Conservation (phyloP, 2,329 filamentous ascomycete genomes). For the Fusarium sp. region DNA sequence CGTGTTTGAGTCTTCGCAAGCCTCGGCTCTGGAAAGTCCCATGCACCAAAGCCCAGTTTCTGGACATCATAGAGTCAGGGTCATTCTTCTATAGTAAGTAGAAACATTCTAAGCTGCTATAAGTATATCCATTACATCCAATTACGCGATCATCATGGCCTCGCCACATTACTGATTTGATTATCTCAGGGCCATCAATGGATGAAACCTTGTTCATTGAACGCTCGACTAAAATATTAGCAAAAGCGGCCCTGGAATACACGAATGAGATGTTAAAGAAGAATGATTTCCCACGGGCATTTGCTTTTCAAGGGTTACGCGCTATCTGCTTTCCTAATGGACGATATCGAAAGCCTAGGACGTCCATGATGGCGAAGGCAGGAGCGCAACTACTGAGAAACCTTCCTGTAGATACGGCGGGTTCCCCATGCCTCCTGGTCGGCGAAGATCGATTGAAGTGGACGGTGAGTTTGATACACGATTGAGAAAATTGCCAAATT, state of each 20-base stretch:
- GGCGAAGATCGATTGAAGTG: background rate
- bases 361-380: background rate
- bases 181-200: background rate
- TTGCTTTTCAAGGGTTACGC: background rate
- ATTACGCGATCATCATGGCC: background rate
- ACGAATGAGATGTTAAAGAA: background rate
- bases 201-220: background rate
- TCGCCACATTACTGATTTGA: background rate
- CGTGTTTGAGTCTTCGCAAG: background rate
- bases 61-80: background rate
- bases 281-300: background rate
- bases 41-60: background rate
- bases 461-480: accelerated
- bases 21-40: background rate
- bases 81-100: background rate
- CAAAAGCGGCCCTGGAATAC: background rate
- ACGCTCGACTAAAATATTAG: background rate
- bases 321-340: background rate
- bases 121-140: accelerated
- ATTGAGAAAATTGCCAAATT: background rate
- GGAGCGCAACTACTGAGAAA: background rate
- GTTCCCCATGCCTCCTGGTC: background rate
- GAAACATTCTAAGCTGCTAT: accelerated
- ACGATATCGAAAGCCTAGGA: background rate
- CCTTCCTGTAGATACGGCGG: background rate